These are phyloP conservation scores for Cercophora scortea DNA, from an alignment of 495 filamentous ascomycete species.

Conservation along the genomic window DNA sequence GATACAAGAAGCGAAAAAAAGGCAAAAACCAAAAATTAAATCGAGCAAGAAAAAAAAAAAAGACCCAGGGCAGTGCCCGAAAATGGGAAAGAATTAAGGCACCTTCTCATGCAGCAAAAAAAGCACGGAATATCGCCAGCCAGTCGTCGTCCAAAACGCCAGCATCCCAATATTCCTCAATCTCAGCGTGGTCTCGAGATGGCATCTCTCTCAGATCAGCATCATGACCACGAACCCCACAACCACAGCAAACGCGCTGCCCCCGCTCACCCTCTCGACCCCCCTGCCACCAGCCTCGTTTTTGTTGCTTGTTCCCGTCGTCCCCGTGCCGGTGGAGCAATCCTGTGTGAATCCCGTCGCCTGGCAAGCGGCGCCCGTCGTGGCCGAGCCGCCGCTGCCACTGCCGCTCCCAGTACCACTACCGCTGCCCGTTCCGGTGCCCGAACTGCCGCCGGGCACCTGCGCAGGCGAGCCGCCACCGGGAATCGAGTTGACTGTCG, in stretches of 20 bases:
- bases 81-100: too few relatives aligned
- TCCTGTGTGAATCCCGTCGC: conserved; percentile 25
- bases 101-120: too few relatives aligned
- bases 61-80: too few relatives aligned
- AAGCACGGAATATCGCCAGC: too few relatives aligned
- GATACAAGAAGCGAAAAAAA: too few relatives aligned
- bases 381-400: conserved; percentile 6
- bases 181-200: background rate
- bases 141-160: background rate
- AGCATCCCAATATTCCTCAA: background rate
- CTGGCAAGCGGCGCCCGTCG: conserved; percentile 1
- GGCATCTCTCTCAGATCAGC: conserved; percentile 24
- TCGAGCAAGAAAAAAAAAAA: too few relatives aligned
- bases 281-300: conserved; percentile 22
- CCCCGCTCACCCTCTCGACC: conserved; percentile 32
- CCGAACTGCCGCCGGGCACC: conserved; percentile 16
- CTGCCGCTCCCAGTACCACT: conserved; percentile 2
- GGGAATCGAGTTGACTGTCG: conserved; percentile 19
- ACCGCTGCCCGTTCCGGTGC: background rate
- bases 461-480: conserved; percentile 23
- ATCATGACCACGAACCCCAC: conserved; percentile 40
- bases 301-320: conserved; percentile 7
- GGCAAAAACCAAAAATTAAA: too few relatives aligned
- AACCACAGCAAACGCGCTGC: conserved; percentile 42
- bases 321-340: conserved; percentile 16